phyloP scores from a whole-genome alignment of 2,329 filamentous ascomycete genomes.

The Cladosporium oxysporum region DNA sequence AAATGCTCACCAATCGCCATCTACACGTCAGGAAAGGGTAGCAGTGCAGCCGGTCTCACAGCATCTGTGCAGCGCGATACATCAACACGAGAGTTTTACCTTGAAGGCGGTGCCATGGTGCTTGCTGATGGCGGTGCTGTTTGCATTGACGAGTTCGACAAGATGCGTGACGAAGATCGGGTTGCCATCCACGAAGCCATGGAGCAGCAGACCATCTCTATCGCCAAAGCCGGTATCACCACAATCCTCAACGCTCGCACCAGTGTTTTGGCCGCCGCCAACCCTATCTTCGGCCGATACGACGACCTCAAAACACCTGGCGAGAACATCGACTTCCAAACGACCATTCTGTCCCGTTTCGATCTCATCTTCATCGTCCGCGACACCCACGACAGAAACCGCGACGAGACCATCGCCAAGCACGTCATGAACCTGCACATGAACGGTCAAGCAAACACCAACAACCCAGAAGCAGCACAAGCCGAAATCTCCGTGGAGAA shows the following conservation, averaged over 20 bases:
- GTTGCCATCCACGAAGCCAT: constrained; percentile 99
- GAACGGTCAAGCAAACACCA: constrained; percentile 75
- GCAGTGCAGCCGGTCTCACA: constrained; percentile 93
- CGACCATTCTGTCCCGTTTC: constrained; percentile 95
- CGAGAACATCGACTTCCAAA: constrained; percentile 99
- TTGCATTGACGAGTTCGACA: constrained; percentile 99
- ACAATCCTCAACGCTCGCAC: constrained; percentile 96
- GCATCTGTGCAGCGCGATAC: constrained; percentile 94
- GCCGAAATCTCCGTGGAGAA: constrained; percentile 92
- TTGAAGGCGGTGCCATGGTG: constrained; percentile 98
- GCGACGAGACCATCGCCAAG: constrained; percentile 90
- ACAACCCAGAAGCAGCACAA: constrained; percentile 76
- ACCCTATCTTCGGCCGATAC: constrained; percentile 96
- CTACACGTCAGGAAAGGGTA: constrained; percentile 98
- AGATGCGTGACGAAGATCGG: constrained; percentile 97
- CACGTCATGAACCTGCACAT: constrained; percentile 98
- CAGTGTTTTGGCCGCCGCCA: constrained; percentile 91
- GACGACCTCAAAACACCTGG: constrained; percentile 97
- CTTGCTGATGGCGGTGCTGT: constrained; percentile 95
- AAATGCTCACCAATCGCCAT: constrained; percentile 96
- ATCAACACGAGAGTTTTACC: constrained; percentile 91
- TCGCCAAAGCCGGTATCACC: constrained; percentile 97
- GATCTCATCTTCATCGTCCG: constrained; percentile 99
- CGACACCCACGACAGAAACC: constrained; percentile 85
- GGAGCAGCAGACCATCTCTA: constrained; percentile 99